Base-by-base conservation (phyloP, 2,329 filamentous ascomycete genomes). In the Pezicula neosporulosa region DNA sequence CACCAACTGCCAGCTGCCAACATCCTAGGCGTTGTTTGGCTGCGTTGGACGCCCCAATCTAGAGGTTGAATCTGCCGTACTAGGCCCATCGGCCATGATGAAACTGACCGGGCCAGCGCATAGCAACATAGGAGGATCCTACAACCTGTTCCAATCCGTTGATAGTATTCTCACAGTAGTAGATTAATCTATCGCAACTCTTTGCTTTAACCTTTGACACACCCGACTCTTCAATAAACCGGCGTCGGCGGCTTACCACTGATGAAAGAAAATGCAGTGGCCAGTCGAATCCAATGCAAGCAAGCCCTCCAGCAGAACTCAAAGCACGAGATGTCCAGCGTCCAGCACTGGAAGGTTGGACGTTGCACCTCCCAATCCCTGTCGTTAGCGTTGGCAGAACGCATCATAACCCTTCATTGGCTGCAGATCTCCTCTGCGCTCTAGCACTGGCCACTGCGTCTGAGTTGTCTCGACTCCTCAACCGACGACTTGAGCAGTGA, bases 61-160 rank as follows among this genome's bases (percentile, higher is more conserved):
- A 47, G 47, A 42, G 38, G 47, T 55, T 51, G 48, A 55, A 51
- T 55, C 49, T 57, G 53, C 57, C 50, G 53, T 50, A 49, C 45
- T 18, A 48, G 52, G 48, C 55, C 51, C 55, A 53, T 44, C 30
- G 56, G 55, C 52, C 58, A 53, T 53, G 52, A 56, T 53, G 52
- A 50, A 54, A 62, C 56, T 62, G 63, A 62, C 41, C 48, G 44
- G 54, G 63, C 62, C 63, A 65, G 60, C 63, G 62, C 63, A 64
- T 63, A 58, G 54, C 62, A 61, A 59, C 59, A 59, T 33, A 57
- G 53, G 56, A 56, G 53, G 54, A 57, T 28, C 37, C 51, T 39
- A 35, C 41, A 48, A 41, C 48, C 38, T 21, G 46, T 45, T 44
- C 44, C 43, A 38, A 52, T 44, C 16, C 18, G 3, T 30, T 30